phyloP scores from a whole-genome alignment of 2,329 filamentous ascomycete genomes.

The Cadophora sp. region DNA sequence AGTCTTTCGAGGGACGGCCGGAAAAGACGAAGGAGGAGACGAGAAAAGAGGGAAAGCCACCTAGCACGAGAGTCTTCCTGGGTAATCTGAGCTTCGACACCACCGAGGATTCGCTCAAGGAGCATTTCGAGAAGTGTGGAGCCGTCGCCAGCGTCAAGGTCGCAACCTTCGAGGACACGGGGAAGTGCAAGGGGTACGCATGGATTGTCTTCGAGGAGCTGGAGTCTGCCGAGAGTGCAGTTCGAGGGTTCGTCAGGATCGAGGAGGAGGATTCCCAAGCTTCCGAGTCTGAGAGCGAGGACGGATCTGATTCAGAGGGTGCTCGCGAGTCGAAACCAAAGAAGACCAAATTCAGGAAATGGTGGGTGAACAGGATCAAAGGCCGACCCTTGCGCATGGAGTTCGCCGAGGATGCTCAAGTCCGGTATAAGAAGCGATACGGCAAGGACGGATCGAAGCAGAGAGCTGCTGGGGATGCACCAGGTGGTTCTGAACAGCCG shows the following conservation, averaged over 20 bases:
- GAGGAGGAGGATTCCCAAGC: conserved; percentile 57
- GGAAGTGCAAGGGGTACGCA: conserved; percentile 97
- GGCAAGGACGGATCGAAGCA: conserved; percentile 70
- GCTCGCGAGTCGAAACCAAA: conserved; percentile 60
- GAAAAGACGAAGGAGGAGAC: conserved; percentile 59
- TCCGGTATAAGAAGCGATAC: conserved; percentile 92
- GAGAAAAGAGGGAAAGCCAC: conserved; percentile 60
- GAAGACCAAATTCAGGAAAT: conserved; percentile 70
- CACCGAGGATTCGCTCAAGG: conserved; percentile 79
- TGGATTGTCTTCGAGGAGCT: conserved; percentile 92
- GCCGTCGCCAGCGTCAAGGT: conserved; percentile 83
- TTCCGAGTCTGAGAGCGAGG: conserved; percentile 40
- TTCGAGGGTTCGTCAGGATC: conserved; percentile 80
- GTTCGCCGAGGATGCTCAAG: conserved; percentile 89
- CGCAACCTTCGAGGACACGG: conserved; percentile 94
- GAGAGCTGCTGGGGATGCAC: conserved; percentile 21
- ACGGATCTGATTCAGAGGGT: conserved; percentile 45
- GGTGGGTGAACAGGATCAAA: conserved; percentile 85
- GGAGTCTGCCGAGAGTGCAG: conserved; percentile 75
- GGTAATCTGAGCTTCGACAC: conserved; percentile 87
- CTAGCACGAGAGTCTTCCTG: conserved; percentile 84
- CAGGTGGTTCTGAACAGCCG: conserved; percentile 33
- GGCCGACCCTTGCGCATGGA: conserved; percentile 87
- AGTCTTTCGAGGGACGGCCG: conserved; percentile 88
- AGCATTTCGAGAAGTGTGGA: conserved; percentile 87